phyloP scores from a whole-genome alignment of 2,329 filamentous ascomycete species.

The Juglanconis sp. region DNA sequence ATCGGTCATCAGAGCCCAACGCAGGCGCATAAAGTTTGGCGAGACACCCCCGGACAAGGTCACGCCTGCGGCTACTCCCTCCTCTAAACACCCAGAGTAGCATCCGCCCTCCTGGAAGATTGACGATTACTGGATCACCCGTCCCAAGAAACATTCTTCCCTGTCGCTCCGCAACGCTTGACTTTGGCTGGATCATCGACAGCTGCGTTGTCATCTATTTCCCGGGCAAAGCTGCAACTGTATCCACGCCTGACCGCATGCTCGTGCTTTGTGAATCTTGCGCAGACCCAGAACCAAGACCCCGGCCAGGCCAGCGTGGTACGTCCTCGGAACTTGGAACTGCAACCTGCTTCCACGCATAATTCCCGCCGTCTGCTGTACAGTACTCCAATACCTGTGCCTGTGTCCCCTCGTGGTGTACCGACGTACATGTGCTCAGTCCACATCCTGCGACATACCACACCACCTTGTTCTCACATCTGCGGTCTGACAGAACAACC shows the following conservation, averaged over 20 bases:
- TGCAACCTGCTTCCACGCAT: neutral
- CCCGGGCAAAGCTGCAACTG: neutral
- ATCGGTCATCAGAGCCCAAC: neutral
- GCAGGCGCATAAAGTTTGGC: neutral
- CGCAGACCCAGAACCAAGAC: too few species aligned
- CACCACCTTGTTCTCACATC: conserved; percentile 7
- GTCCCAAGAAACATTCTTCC: conserved; percentile 3
- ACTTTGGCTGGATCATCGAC: conserved; percentile 7
- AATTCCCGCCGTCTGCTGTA: conserved; percentile 5
- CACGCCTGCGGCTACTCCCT: conserved; percentile 13
- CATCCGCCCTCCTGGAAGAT: conserved; percentile 6
- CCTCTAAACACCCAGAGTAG: conserved; percentile 2
- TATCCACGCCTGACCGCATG: neutral
- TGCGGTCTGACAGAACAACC: conserved; percentile 7
- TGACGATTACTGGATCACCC: neutral
- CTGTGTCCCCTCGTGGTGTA: conserved; percentile 5
- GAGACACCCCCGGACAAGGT: conserved; percentile 7
- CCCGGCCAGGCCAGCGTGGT: neutral
- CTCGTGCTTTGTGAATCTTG: neutral
- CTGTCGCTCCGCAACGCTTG: neutral
- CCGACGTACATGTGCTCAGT: conserved; percentile 14
- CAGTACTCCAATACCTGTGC: conserved; percentile 3
- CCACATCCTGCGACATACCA: conserved; percentile 18
- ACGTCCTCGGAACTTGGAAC: neutral
- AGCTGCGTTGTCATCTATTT: conserved; percentile 2